A percentile compares a stretch with the other conserved stretches of the same genome.
These are phyloP conservation scores for Suillus placidus DNA, from an alignment of 768 basidiomycete genomes.

Conservation along the genomic window DNA sequence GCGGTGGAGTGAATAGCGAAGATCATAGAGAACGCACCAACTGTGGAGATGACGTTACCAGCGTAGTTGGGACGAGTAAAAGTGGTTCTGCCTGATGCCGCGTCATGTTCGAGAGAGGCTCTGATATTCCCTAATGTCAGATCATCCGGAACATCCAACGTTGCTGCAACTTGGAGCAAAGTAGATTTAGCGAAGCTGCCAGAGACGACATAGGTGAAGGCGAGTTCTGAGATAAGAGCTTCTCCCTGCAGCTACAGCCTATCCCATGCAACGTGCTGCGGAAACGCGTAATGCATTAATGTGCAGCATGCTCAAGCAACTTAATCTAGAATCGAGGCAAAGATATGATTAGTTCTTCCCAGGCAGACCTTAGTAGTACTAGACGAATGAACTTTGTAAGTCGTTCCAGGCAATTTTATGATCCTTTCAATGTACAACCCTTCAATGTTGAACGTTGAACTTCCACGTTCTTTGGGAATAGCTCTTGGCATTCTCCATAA, in stretches of 20 bases:
- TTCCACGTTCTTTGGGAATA: constrained; percentile 33
- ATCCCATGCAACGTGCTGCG: constrained; percentile 44
- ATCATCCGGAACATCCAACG: constrained; percentile 84
- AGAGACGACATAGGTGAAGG: constrained; percentile 91
- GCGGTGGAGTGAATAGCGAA: constrained; percentile 94
- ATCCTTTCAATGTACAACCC: too few species aligned
- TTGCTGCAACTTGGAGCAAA: constrained; percentile 89
- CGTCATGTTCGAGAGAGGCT: constrained; percentile 66
- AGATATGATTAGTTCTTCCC: neutral
- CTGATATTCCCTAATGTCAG: constrained; percentile 47
- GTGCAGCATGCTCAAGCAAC: constrained; percentile 57
- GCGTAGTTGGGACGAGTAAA: constrained; percentile 97
- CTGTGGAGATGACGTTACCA: constrained; percentile 94
- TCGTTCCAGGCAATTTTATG: neutral
- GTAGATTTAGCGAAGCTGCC: constrained; percentile 90
- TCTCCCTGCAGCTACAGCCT: constrained; percentile 71
- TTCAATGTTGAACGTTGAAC: too few species aligned
- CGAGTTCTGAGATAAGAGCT: constrained; percentile 61
- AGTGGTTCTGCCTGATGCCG: constrained; percentile 69
- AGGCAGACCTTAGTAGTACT: neutral
- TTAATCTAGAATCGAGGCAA: constrained; percentile 48
- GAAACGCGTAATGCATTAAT: constrained; percentile 69
- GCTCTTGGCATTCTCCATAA: constrained; percentile 83
- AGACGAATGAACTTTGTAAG: neutral
- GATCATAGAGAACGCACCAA: constrained; percentile 85